phyloP scores from a whole-genome alignment of 768 basidiomycete genomes.

The Hericium rajendrae region DNA sequence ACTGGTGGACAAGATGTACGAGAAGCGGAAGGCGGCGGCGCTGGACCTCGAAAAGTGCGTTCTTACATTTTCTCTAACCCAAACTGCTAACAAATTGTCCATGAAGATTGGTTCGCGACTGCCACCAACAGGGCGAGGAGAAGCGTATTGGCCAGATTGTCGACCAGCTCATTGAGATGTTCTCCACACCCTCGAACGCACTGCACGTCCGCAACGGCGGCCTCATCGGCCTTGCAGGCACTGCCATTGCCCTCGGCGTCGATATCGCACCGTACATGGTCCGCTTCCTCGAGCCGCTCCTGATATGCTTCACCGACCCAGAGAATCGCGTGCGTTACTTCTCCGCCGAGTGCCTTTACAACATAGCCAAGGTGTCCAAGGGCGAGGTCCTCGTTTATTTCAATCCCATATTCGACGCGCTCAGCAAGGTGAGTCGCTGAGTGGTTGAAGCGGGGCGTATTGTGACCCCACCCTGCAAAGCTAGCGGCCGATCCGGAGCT shows the following conservation, averaged over 20 bases:
- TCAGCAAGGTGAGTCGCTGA: conserved; percentile 70
- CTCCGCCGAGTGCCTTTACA: conserved; percentile 96
- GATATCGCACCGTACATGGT: conserved; percentile 93
- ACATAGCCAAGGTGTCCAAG: conserved; percentile 95
- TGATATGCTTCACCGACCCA: conserved; percentile 86
- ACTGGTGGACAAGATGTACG: conserved; percentile 89
- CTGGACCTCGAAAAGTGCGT: conserved; percentile 89
- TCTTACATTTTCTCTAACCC: neutral
- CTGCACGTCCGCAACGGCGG: conserved; percentile 91
- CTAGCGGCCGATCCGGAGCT: conserved; percentile 92
- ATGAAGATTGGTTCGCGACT: conserved; percentile 74
- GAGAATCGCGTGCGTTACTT: conserved; percentile 96
- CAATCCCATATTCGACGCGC: conserved; percentile 95
- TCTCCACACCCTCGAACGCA: conserved; percentile 71
- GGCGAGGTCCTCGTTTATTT: conserved; percentile 96
- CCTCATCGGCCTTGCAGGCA: conserved; percentile 90
- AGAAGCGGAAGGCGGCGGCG: conserved; percentile 92
- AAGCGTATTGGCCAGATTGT: conserved; percentile 79
- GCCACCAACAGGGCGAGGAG: conserved; percentile 71
- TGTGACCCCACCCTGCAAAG: conserved; percentile 29
- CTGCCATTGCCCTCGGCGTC: conserved; percentile 92
- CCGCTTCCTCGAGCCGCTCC: conserved; percentile 79
- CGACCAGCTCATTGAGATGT: conserved; percentile 92
- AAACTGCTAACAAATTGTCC: neutral
- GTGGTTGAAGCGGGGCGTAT: too few species aligned